phyloP scores from a whole-genome alignment of 257 asterid genomes.

The Coffea canephora region DNA sequence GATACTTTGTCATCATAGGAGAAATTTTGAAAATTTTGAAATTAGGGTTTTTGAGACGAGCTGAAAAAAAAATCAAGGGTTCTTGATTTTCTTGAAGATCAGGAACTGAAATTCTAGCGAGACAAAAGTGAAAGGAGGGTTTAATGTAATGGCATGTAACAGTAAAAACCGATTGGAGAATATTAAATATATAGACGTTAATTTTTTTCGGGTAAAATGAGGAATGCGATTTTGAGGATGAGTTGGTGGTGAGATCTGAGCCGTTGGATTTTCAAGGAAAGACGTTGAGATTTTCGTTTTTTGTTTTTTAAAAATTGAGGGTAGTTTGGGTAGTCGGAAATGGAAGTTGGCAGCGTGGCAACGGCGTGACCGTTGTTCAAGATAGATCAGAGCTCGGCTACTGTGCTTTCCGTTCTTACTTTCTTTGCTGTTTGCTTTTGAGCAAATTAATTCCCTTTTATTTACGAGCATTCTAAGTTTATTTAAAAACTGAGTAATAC shows the following conservation, averaged over 20 bases:
- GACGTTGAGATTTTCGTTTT: constrained; percentile 18
- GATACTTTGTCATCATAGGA: neutral
- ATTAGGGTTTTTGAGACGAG: constrained; percentile 17
- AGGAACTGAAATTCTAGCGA: neutral
- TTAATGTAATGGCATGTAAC: constrained; percentile 3
- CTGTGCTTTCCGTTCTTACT: too few relatives aligned
- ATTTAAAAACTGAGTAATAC: too few relatives aligned
- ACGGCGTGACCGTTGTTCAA: neutral
- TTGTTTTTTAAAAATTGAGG: neutral
- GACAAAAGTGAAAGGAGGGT: neutral
- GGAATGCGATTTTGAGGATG: neutral
- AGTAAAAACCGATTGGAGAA: neutral
- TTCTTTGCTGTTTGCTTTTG: too few relatives aligned
- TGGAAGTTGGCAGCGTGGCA: neutral
- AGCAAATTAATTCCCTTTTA: too few relatives aligned
- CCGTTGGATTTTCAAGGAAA: constrained; percentile 19
- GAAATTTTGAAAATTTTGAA: neutral
- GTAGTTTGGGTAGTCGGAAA: neutral
- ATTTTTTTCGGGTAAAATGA: too few relatives aligned
- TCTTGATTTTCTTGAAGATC: constrained; percentile 17
- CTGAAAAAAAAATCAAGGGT: neutral
- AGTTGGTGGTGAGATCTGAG: constrained; percentile 6
- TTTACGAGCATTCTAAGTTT: too few relatives aligned
- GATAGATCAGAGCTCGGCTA: neutral
- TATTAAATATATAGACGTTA: neutral